Conservation (phyloP, 2,329 filamentous ascomycete genomes). For the Diaporthe citri region DNA sequence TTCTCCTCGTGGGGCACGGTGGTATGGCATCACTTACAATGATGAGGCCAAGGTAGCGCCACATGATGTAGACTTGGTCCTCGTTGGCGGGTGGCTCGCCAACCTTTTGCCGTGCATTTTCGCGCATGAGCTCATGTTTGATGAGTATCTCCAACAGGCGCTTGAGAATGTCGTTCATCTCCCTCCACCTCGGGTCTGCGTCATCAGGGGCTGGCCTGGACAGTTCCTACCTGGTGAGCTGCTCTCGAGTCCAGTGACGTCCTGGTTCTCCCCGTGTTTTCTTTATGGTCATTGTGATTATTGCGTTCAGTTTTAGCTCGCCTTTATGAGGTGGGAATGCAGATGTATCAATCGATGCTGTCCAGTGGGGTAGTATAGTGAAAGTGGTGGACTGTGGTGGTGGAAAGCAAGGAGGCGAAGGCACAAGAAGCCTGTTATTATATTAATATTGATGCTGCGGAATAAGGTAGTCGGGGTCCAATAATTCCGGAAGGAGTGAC, state of each 20-base stretch:
- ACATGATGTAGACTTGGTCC: too few species aligned
- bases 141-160: neutral
- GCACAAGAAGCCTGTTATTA: neutral
- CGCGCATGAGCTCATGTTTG: slow-evolving; percentile 11
- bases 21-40: too few species aligned
- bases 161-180: neutral
- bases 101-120: neutral
- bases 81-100: neutral
- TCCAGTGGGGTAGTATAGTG: too few species aligned
- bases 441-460: neutral
- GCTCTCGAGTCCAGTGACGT: too few species aligned
- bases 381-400: too few species aligned
- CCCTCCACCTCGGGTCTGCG: slow-evolving; percentile 5
- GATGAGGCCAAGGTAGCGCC: too few species aligned
- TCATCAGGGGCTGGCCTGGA: neutral
- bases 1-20: too few species aligned
- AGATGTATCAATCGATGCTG: neutral
- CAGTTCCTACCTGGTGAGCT: neutral
- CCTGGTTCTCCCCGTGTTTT: too few species aligned
- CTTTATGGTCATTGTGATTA: too few species aligned
- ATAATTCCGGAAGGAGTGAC: too few species aligned
- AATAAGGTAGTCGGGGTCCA: neutral
- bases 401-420: neutral
- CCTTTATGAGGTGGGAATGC: neutral
- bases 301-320: too few species aligned